Evolutionary conservation across 2,329 filamentous ascomycete species (phyloP).

Genomic region (Fusarium palustre): DNA sequence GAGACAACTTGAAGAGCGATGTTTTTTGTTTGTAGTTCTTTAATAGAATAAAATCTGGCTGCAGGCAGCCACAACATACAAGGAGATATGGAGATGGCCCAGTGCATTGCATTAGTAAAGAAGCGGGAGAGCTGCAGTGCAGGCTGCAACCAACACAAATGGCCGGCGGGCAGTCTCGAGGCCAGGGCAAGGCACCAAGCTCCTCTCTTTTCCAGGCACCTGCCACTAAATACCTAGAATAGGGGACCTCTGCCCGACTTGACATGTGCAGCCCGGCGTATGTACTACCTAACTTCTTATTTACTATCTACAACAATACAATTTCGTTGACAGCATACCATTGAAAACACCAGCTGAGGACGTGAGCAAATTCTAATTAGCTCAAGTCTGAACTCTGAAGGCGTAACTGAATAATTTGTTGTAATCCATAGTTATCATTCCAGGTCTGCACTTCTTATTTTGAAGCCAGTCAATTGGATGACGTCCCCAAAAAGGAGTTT

Average conservation of each 20-base stretch:
- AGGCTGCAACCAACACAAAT: background rate
- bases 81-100: background rate
- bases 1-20: background rate
- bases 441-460: background rate
- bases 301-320: background rate
- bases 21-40: conserved; percentile 14
- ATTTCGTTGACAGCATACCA: conserved; percentile 9
- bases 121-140: conserved; percentile 39
- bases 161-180: conserved; percentile 9
- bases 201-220: conserved; percentile 31
- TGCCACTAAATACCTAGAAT: conserved; percentile 12
- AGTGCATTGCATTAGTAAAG: conserved; percentile 2
- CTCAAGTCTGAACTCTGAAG: background rate
- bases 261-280: background rate
- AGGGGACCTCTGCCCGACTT: background rate
- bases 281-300: too few relatives aligned
- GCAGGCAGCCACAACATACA: conserved; percentile 25
- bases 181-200: conserved; percentile 10
- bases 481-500: background rate
- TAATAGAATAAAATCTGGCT: conserved; percentile 17
- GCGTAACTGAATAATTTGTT: background rate
- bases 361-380: background rate
- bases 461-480: background rate
- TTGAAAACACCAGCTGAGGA: conserved; percentile 3
- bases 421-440: background rate